Percentiles rank a stretch among this genome's conserved stretches.
These are phyloP conservation scores for Boletus barrowsii DNA, from an alignment of 768 basidiomycete genomes.

Conservation along the genomic window DNA sequence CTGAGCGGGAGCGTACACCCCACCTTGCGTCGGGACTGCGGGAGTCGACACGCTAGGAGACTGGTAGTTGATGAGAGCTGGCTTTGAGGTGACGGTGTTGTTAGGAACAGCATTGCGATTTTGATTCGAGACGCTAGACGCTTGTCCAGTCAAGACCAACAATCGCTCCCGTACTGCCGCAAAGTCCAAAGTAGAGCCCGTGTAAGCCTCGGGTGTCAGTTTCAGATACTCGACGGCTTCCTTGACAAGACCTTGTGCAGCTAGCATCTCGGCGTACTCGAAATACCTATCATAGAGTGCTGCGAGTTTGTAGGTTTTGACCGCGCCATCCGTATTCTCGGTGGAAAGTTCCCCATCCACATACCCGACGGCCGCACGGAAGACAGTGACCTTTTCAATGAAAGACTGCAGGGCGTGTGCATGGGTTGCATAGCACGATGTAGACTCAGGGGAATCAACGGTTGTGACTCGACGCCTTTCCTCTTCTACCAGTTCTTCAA, in stretches of 20 bases:
- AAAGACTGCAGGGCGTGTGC: constrained; percentile 88
- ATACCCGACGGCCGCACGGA: constrained; percentile 83
- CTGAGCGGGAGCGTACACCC: constrained; percentile 17
- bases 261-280: constrained; percentile 92
- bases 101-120: constrained; percentile 25
- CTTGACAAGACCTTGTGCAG: constrained; percentile 83
- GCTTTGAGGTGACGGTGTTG: constrained; percentile 22
- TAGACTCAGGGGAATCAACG: constrained; percentile 36
- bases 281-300: constrained; percentile 89
- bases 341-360: constrained; percentile 65
- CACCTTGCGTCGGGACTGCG: constrained; percentile 18
- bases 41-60: constrained; percentile 33
- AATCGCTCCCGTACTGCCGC: constrained; percentile 46
- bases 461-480: constrained; percentile 52
- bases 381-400: constrained; percentile 94
- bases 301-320: constrained; percentile 77
- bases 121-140: constrained; percentile 27
- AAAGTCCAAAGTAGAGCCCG: constrained; percentile 50
- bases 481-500: constrained; percentile 85
- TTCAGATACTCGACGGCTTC: constrained; percentile 79
- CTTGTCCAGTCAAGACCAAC: constrained; percentile 36
- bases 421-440: constrained; percentile 73
- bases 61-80: background rate
- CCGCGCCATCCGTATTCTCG: constrained; percentile 37
- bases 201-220: constrained; percentile 76